Percentiles rank a stretch among this genome's conserved stretches.
Evolutionary conservation across 345 rosid genomes (phyloP).

Genomic region (Mallotus nudiflorus): DNA sequence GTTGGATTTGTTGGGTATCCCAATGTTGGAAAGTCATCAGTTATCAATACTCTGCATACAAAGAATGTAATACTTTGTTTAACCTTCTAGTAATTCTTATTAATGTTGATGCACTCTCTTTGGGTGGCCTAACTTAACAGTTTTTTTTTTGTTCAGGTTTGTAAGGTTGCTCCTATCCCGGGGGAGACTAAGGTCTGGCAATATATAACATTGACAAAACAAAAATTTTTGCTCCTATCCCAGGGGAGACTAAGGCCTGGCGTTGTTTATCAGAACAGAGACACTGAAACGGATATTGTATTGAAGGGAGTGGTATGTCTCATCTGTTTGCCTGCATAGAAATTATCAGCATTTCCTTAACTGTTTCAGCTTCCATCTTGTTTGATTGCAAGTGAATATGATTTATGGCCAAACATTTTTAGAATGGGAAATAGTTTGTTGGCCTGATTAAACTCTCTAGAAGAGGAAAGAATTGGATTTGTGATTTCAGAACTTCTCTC

Average conservation of each 20-base stretch:
- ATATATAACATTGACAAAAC: conserved; percentile 88
- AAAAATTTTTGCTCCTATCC: conserved; percentile 86
- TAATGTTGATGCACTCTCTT: not conserved
- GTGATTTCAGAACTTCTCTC: not conserved
- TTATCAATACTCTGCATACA: conserved; percentile 88
- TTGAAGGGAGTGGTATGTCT: conserved; percentile 91
- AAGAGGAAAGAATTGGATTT: not conserved
- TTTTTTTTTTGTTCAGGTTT: conserved; percentile 49
- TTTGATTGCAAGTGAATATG: not conserved
- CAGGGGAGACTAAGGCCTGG: conserved; percentile 99
- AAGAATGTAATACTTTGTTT: conserved; percentile 57
- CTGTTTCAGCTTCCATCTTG: too few relatives aligned
- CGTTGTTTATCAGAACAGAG: conserved; percentile 88
- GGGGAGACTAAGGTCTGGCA: conserved; percentile 99
- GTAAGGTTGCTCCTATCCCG: conserved; percentile 99
- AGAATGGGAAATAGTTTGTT: not conserved
- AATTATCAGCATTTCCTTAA: too few relatives aligned
- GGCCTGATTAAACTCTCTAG: too few relatives aligned
- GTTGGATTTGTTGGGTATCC: conserved; percentile 98
- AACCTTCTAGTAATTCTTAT: not conserved
- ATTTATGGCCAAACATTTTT: too few relatives aligned
- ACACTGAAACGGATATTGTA: conserved; percentile 87
- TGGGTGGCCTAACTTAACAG: not conserved
- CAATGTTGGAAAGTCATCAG: conserved; percentile 96
- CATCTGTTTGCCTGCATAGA: not conserved